Base-by-base conservation (phyloP, 1,139 yeast species). In the Taphrina sp. region DNA sequence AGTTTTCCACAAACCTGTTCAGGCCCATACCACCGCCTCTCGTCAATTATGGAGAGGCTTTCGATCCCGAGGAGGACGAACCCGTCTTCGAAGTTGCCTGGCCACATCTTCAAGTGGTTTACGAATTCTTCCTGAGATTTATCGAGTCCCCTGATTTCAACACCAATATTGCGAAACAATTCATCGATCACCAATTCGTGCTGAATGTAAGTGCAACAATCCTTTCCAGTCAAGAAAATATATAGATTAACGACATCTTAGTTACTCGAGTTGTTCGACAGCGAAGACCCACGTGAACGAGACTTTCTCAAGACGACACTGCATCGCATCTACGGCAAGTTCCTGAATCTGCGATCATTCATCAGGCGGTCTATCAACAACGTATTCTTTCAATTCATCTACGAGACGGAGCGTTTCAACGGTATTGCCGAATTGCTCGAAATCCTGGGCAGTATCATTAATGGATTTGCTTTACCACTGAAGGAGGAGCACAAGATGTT, bases 21-120 rank as follows among this genome's bases (percentile, higher is more conserved):
- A 80, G 99, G 67, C 96, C 97, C 29, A 88, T 92, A 43, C 97
- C 98, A 2, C 98, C 99, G 0, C 97, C 97, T 1, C 95, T 90
- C 41, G 92, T 94, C 69, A 97, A 97, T 2, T 79, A 90, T 38
- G 98, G 98, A 35, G 98, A 94, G 61, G 78, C 92, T 26, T 94
- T 80, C 69, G 98, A 94, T 66, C 98, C 99, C 0, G 98, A 92
- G 72, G 99, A 92, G 72, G 98, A 92, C 72, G 99, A 92, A 71
- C 97, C 97, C 1, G 95, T 92, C 39, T 82, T 82, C 66, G 98
- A 94, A 68, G 81, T 92, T 60, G 92, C 97, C 3, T 92, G 99
- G 99, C 96, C 98, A 3, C 99, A 92, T 69, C 92, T 94, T 96
- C 95, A 88, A 71, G 80, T 90, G 41, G 95, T 90, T 41, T 92